These are phyloP conservation scores for Ophiostoma piceae DNA, from an alignment of 2,329 filamentous ascomycete species.

Conservation along the genomic window DNA sequence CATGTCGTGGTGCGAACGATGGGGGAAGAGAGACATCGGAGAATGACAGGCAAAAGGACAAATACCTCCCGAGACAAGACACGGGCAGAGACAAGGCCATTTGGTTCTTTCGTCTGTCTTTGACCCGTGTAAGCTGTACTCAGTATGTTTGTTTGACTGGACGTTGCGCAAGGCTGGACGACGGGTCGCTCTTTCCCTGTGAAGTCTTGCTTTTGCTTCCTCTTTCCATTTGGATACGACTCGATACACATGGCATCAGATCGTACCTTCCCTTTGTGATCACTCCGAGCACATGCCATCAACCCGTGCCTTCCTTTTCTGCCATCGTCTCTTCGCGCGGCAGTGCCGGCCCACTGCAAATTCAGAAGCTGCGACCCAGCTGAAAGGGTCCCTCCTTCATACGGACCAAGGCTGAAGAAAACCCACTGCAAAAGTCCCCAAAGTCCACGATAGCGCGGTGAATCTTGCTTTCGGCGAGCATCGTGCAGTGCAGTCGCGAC, in stretches of 20 bases:
- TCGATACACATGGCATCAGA: too few relatives aligned
- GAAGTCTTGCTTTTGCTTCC: not conserved
- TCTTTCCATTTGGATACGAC: too few relatives aligned
- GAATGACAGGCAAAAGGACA: not conserved
- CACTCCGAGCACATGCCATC: not conserved
- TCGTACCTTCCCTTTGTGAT: not conserved
- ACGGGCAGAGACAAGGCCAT: not conserved
- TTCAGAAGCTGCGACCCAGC: constrained; percentile 18
- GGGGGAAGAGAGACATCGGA: constrained; percentile 7
- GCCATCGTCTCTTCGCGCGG: not conserved
- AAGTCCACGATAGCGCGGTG: not conserved
- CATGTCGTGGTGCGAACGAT: constrained; percentile 3
- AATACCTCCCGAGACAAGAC: constrained; percentile 6
- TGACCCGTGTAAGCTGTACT: not conserved
- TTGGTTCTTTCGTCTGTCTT: not conserved
- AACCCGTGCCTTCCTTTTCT: not conserved
- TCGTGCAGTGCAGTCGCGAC: not conserved
- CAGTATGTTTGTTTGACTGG: not conserved
- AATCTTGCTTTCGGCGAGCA: constrained; percentile 1
- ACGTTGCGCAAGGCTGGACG: not conserved
- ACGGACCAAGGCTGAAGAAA: not conserved
- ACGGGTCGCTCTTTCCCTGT: not conserved
- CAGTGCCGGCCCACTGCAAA: constrained; percentile 2
- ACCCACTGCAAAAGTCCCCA: not conserved
- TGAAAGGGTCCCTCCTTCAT: constrained; percentile 18